Base-by-base conservation (phyloP, 495 filamentous ascomycete genomes). In the Alectoria sarmentosa region DNA sequence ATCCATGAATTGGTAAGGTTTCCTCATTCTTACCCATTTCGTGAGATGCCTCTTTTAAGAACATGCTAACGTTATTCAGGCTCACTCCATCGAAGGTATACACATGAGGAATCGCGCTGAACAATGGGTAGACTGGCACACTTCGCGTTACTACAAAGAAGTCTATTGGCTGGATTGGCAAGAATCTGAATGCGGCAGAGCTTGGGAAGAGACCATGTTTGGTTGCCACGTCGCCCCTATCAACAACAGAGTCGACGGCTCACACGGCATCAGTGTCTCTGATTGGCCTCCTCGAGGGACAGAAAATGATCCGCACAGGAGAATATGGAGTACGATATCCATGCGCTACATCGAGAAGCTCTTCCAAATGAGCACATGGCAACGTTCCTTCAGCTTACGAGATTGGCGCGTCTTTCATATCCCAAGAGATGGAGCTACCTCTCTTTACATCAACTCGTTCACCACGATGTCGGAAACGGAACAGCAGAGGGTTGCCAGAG, bases 171-270 rank as follows among this genome's bases (percentile, higher is more conserved):
- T 67, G 4, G 65, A 69, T 49, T 63, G 59, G 59, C 54, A 64
- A 26, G 44, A 60, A 32, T 56, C 67, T 10, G 69, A 71, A 58
- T 61, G 61, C 4, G 69, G 69, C 21, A 62, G 63, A 42, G 64
- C 65, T 10, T 71, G 69, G 69, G 69, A 71, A 60, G 36, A 55
- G 15, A 69, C 62, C 13, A 64, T 69, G 55, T 68, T 69, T 54
- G 69, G 69, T 14, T 62, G 67, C 7, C 54, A 69, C 13, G 60
- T 71, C 26, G 39, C 46, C 14, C 67, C 67, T 2, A 65, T 69
- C 28, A 71, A 71, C 21, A 58, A 64, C 21, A 66, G 63, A 9
- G 56, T 64, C 6, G 69, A 71, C 52, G 67, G 69, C 9, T 55
- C 52, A 14, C 63, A 71, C 23, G 69, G 69, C 32, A 60, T 71